A percentile compares a stretch with the other conserved stretches of the same genome.
These are phyloP conservation scores for Penicillium desertorum DNA, from an alignment of 495 filamentous ascomycete genomes.

Conservation along the genomic window DNA sequence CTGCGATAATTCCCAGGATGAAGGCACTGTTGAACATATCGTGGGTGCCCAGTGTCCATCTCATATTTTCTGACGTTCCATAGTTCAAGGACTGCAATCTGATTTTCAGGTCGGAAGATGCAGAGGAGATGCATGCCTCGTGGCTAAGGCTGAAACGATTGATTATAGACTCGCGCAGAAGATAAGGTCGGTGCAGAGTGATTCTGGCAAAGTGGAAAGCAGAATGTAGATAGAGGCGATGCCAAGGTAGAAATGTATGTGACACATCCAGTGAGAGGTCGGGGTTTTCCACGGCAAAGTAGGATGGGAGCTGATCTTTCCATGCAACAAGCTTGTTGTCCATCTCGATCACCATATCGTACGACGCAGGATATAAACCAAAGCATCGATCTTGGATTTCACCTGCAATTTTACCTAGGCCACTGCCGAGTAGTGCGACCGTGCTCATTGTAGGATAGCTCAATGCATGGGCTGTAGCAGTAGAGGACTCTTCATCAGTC, in stretches of 20 bases:
- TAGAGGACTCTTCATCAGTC: constrained; percentile 16
- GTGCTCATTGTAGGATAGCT: constrained; percentile 14
- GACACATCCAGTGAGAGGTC: constrained; percentile 11
- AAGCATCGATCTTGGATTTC: constrained; percentile 23
- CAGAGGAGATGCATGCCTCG: constrained; percentile 19
- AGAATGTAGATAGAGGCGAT: constrained; percentile 21
- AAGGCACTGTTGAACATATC: constrained; percentile 24
- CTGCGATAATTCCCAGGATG: constrained; percentile 18
- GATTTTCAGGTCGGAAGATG: constrained; percentile 19
- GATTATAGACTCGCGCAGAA: constrained; percentile 19
- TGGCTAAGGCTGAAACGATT: constrained; percentile 20
- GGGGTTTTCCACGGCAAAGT: constrained; percentile 12
- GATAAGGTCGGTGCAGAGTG: constrained; percentile 20
- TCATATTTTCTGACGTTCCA: constrained; percentile 20
- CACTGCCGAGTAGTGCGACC: constrained; percentile 12
- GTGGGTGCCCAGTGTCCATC: constrained; percentile 21
- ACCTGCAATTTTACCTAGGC: constrained; percentile 18
- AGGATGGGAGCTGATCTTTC: constrained; percentile 15
- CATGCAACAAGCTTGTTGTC: constrained; percentile 18
- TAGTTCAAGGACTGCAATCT: constrained; percentile 15
- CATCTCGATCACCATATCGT: constrained; percentile 19
- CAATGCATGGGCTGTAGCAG: background rate
- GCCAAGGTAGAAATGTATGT: constrained; percentile 17
- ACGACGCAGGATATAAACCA: constrained; percentile 21
- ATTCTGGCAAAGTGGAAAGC: constrained; percentile 22